Percentiles rank a stretch among this genome's conserved stretches.
Evolutionary conservation across 257 asterid genomes (phyloP).

Genomic region (Plantago elongata): DNA sequence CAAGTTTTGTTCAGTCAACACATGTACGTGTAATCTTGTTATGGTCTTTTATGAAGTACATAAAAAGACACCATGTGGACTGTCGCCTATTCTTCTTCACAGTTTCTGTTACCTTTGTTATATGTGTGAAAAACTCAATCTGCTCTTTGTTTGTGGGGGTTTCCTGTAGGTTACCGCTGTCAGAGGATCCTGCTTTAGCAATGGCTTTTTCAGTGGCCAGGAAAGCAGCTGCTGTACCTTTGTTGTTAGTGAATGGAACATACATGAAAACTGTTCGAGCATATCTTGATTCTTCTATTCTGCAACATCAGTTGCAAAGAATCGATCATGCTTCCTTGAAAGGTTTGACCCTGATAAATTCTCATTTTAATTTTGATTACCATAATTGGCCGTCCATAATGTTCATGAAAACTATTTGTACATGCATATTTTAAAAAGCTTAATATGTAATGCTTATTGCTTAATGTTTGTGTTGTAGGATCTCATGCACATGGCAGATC

Average conservation of each 20-base stretch:
- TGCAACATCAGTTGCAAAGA: conserved; percentile 93
- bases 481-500: conserved; percentile 91
- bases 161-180: conserved; percentile 64
- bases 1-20: conserved; percentile 72
- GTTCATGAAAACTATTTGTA: conserved; percentile 6
- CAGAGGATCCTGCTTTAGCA: conserved; percentile 94
- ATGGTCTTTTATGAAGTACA: no score
- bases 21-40: conserved; percentile 39
- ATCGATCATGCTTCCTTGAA: conserved; percentile 78
- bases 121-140: background rate
- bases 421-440: background rate
- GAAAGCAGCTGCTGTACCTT: conserved; percentile 94
- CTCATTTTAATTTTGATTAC: background rate
- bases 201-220: conserved; percentile 96
- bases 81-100: background rate
- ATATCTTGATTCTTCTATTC: conserved; percentile 90
- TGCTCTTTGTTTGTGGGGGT: conserved; percentile 12
- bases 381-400: background rate
- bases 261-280: conserved; percentile 87
- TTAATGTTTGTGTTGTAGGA: conserved; percentile 52
- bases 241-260: conserved; percentile 92
- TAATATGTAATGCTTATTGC: conserved; percentile 12
- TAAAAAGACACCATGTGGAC: background rate
- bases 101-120: background rate
- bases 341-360: conserved; percentile 43